Evolutionary conservation across 2,329 filamentous ascomycete genomes (phyloP), one percentile per base, ranked within the genome.

Genomic region (Parasarocladium wereldwijsianum): DNA sequence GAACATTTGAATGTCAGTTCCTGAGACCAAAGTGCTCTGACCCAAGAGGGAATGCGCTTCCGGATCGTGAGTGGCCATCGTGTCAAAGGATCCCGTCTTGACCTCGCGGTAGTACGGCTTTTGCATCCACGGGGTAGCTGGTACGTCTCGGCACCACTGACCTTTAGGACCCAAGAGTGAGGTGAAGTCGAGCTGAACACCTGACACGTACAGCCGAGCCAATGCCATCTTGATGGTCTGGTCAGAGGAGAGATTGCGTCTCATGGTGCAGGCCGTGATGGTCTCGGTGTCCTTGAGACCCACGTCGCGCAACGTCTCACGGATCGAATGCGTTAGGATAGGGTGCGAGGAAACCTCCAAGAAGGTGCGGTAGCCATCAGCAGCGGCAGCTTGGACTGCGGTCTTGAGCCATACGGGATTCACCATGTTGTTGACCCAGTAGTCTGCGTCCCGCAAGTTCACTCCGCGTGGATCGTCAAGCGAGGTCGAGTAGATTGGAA

Each of bases 381-480:
- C 32, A 11, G 14, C 32, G 8, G 32, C 32, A 5, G 34, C 29
- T 13, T 32, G 20, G 6, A 36, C 29, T 6, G 32, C 32, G 20
- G 28, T 21, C 9, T 15, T 32, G 3, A 37, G 28, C 8, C 17
- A 31, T 6, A 37, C 35, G 3, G 35, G 35, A 13, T 33, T 33
- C 13, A 35, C 23, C 35, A 37, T 37, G 24, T 36, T 36, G 16
- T 29, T 36, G 29, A 24, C 29, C 34, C 34, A 36, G 18, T 36
- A 36, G 7, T 18, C 20, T 14, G 21, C n/a, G n/a, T 30, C 29
- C 6, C 34, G 32, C 9, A 30, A 29, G 4, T 26, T 15, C 5
- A 14, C 5, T 8, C 19, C 24, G 9, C 34, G 34, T 5, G 34
- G 24, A 18, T 36, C 32, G 9, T n/a, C 17, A 3, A 26, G 17